Evolutionary conservation across 106 monocot species (phyloP).

Genomic region (Gastrodia elata): DNA sequence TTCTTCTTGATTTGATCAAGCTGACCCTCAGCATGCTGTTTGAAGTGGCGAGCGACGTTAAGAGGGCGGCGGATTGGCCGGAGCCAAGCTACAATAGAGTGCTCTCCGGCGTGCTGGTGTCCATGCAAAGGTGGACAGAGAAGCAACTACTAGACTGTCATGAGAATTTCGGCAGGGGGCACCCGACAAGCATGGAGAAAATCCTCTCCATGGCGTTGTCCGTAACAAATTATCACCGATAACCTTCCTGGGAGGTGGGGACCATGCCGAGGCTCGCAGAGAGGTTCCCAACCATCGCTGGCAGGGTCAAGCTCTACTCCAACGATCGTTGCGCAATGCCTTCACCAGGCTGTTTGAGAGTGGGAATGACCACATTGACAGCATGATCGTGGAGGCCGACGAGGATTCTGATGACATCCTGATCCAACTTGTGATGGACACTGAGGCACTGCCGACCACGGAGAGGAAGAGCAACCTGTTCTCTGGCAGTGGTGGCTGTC

Average conservation of each 20-base stretch:
- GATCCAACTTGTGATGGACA: conserved; percentile 47
- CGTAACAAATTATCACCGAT: conserved; percentile 28
- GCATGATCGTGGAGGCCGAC: conserved; percentile 47
- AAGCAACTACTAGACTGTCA: conserved; percentile 46
- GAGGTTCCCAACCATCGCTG: neutral
- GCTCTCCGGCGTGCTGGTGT: conserved; percentile 19
- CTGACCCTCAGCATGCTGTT: conserved; percentile 25
- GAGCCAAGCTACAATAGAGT: conserved; percentile 29
- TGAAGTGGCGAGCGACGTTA: conserved; percentile 35
- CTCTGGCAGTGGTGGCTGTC: conserved; percentile 52
- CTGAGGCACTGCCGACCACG: conserved; percentile 50
- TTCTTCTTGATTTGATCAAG: conserved; percentile 31
- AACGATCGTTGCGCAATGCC: conserved; percentile 39
- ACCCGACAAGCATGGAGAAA: conserved; percentile 28
- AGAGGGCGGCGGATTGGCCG: conserved; percentile 11
- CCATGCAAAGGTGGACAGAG: conserved; percentile 56
- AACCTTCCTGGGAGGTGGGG: conserved; percentile 16
- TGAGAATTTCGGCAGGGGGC: conserved; percentile 31
- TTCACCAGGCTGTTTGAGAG: conserved; percentile 70
- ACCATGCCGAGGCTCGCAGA: conserved; percentile 5
- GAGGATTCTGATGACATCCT: conserved; percentile 39
- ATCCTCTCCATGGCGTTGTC: conserved; percentile 31
- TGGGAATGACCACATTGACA: conserved; percentile 24
- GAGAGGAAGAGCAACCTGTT: conserved; percentile 62
- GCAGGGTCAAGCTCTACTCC: conserved; percentile 36